phyloP scores from a whole-genome alignment of 345 rosid genomes.

The Populus euphratica region DNA sequence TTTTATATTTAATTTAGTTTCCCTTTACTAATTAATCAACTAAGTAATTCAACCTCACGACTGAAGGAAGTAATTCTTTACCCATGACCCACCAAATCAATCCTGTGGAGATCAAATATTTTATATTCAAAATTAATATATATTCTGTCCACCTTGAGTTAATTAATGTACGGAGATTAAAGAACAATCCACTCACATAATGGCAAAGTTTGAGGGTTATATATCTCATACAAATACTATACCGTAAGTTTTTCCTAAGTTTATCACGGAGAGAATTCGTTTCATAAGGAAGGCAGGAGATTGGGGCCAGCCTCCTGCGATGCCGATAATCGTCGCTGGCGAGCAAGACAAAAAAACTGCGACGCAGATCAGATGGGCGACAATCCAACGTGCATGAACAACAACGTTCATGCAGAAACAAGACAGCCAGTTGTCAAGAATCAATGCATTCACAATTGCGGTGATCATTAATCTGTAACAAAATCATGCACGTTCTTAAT shows the following conservation, averaged over 20 bases:
- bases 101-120: too few relatives aligned
- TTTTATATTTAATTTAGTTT: not conserved
- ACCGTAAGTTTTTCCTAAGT: not conserved
- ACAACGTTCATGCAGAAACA: conserved; percentile 14
- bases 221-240: not conserved
- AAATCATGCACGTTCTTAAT: not conserved
- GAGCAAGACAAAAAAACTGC: conserved; percentile 25
- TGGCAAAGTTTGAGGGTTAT: not conserved
- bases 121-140: too few relatives aligned
- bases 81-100: too few relatives aligned
- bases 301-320: not conserved
- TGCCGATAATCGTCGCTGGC: conserved; percentile 24
- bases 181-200: not conserved
- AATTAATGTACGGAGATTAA: not conserved
- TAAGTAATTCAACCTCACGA: too few relatives aligned
- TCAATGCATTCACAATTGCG: not conserved
- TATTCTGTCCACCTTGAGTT: too few relatives aligned
- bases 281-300: not conserved
- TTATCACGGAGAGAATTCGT: not conserved
- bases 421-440: conserved; percentile 8
- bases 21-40: too few relatives aligned
- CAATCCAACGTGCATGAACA: conserved; percentile 35
- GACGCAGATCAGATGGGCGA: conserved; percentile 34
- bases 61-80: too few relatives aligned
- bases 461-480: not conserved